These are phyloP conservation scores for Arxiozyma slooffiae DNA, from an alignment of 1,139 yeast genomes.

Conservation along the genomic window DNA sequence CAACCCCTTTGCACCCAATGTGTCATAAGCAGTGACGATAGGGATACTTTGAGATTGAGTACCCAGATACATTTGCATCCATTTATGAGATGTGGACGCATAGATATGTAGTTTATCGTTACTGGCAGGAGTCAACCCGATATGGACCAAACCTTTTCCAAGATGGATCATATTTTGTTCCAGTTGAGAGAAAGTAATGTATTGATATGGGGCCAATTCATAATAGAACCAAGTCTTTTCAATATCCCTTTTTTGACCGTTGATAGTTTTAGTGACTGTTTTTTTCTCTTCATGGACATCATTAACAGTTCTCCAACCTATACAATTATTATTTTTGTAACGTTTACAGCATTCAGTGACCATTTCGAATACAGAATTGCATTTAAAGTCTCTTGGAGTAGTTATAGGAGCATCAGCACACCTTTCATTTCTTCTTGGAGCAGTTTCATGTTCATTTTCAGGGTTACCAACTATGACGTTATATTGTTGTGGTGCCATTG, in stretches of 20 bases:
- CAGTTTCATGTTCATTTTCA: slow-evolving; percentile 79
- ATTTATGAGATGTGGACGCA: slow-evolving; percentile 74
- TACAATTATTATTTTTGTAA: slow-evolving; percentile 45
- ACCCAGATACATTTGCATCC: slow-evolving; percentile 85
- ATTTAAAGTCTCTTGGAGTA: slow-evolving; percentile 50
- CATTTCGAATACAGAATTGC: slow-evolving; percentile 61
- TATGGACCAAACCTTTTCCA: slow-evolving; percentile 66
- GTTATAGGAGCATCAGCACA: slow-evolving; percentile 43
- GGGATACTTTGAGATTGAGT: slow-evolving; percentile 72
- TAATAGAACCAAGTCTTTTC: slow-evolving; percentile 84
- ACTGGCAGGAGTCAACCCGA: slow-evolving; percentile 61
- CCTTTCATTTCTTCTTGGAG: slow-evolving; percentile 66
- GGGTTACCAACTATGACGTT: slow-evolving; percentile 61
- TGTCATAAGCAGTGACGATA: slow-evolving; percentile 92
- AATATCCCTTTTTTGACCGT: slow-evolving; percentile 61
- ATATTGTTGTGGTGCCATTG: slow-evolving; percentile 12
- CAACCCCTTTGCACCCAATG: slow-evolving; percentile 86
- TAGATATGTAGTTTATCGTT: slow-evolving; percentile 67
- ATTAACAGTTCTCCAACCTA: slow-evolving; percentile 72
- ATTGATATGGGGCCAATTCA: slow-evolving; percentile 67
- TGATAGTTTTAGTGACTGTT: slow-evolving; percentile 60
- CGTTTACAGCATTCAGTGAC: slow-evolving; percentile 53
- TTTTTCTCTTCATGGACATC: slow-evolving; percentile 72
- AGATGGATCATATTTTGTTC: slow-evolving; percentile 40
- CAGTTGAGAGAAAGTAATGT: slow-evolving; percentile 53